Evolutionary conservation across 805 yeast species (phyloP), one percentile per base, ranked within the genome.

Genomic region (Metschnikowia bowlesiae): DNA sequence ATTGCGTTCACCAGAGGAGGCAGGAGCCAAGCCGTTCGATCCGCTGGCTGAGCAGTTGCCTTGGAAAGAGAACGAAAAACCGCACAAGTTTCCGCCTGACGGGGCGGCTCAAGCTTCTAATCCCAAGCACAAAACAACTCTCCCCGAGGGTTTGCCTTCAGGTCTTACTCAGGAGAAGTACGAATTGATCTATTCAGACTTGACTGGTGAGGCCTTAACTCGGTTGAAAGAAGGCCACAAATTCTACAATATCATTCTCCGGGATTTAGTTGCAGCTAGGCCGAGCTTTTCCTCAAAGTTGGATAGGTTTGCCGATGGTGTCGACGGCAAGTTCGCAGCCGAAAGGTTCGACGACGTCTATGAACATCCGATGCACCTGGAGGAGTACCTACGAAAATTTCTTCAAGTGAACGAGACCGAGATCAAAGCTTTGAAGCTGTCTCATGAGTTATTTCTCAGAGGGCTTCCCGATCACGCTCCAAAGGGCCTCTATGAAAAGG

Each of bases 301-400:
- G 42, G 68, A 68, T 0, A 74, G 82, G 28, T 82, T 78, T 58
- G 63, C 62, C 42, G 53, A 70, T 22, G 22, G 22, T 22, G 22
- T 22, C 22, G 22, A 22, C 16, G 44, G 42, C 28, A 51, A 44
- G n/a, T 41, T 48, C 30, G 31, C 48, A 32, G 46, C 53, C 43
- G 50, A 60, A 49, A 42, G 80, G 70, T 51, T 69, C 13, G 71
- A 69, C 38, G 67, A 66, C 49, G 76, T 74, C 0, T 59, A 62
- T 22, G 57, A 66, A 36, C 59, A 64, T 16, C 56, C 53, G 7
- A 62, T 76, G 0, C 74, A 82, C 58, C 73, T 83, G 7, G 87
- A 83, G 55, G 69, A 74, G 14, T 82, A 79, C 61, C 67, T 84
- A 35, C 65, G 72, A 2, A 62, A 70, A 26, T 83, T 80, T 57